These are phyloP conservation scores for Nepenthes alata DNA, from an alignment of 179 eudicot genomes.

Conservation along the genomic window DNA sequence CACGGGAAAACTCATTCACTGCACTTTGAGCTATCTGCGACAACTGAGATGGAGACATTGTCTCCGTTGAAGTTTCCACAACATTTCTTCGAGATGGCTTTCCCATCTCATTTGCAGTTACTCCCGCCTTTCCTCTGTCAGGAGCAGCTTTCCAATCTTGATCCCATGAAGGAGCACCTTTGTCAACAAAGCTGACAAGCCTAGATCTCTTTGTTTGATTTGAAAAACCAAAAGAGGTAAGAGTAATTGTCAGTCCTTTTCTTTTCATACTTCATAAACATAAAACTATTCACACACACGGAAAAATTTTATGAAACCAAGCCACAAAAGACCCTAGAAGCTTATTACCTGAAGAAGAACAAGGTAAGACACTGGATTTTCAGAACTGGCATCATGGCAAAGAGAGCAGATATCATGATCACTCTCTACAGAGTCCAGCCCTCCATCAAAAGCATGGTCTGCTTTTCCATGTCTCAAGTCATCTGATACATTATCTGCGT, in stretches of 20 bases:
- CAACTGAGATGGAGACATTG: conserved; percentile 34
- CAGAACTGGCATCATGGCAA: conserved; percentile 78
- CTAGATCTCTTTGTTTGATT: conserved; percentile 65
- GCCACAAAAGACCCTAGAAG: conserved; percentile 1
- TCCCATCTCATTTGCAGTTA: conserved; percentile 8
- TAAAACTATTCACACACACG: conserved; percentile 5
- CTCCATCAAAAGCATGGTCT: conserved; percentile 29
- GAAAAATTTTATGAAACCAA: not conserved
- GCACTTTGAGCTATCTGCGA: conserved; percentile 47
- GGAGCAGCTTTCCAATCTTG: conserved; percentile 24
- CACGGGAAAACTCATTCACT: conserved; percentile 48
- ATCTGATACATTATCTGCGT: conserved; percentile 32
- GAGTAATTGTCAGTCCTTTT: conserved; percentile 10
- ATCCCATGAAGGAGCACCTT: conserved; percentile 84
- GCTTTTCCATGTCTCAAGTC: conserved; percentile 31
- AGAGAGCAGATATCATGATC: conserved; percentile 65
- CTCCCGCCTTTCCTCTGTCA: conserved; percentile 24
- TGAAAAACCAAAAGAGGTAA: conserved; percentile 1
- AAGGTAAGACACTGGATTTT: conserved; percentile 57
- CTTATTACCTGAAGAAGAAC: conserved; percentile 78
- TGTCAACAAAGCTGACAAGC: conserved; percentile 60
- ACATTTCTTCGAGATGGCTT: conserved; percentile 20
- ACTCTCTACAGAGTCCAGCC: conserved; percentile 28
- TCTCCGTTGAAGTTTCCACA: conserved; percentile 18
- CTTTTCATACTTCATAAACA: not conserved